phyloP scores from a whole-genome alignment of 208 protist species.

The Acanthamoeba rhysodes region DNA sequence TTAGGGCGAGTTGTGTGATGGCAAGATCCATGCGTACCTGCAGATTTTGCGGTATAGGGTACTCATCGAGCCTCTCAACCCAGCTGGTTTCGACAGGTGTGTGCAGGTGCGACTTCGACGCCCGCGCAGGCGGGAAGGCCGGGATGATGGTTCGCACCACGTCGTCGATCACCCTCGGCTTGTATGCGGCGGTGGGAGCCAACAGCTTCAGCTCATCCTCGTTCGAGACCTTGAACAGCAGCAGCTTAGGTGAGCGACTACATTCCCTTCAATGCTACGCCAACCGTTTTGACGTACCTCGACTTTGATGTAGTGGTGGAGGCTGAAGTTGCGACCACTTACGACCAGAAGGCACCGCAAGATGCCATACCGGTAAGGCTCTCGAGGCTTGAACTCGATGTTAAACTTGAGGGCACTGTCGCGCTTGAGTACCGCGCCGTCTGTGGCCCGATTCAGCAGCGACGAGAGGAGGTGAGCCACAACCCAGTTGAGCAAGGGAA shows the following conservation, averaged over 20 bases:
- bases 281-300: no score
- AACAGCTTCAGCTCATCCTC: background rate
- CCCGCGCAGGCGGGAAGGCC: background rate
- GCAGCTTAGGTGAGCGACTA: background rate
- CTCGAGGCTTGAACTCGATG: background rate
- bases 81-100: background rate
- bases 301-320: background rate
- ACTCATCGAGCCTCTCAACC: background rate
- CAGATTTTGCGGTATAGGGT: background rate
- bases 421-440: background rate
- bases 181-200: background rate
- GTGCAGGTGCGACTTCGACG: conserved; percentile 18
- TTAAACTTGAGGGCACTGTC: background rate
- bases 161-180: background rate
- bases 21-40: background rate
- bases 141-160: background rate
- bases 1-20: background rate
- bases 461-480: background rate
- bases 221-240: background rate
- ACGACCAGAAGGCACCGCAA: background rate
- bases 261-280: no score
- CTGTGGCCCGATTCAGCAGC: background rate
- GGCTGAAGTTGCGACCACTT: background rate
- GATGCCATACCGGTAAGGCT: background rate
- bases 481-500: no score